Evolutionary conservation across 257 asterid genomes (phyloP).

Genomic region (Pogostemon cablin): DNA sequence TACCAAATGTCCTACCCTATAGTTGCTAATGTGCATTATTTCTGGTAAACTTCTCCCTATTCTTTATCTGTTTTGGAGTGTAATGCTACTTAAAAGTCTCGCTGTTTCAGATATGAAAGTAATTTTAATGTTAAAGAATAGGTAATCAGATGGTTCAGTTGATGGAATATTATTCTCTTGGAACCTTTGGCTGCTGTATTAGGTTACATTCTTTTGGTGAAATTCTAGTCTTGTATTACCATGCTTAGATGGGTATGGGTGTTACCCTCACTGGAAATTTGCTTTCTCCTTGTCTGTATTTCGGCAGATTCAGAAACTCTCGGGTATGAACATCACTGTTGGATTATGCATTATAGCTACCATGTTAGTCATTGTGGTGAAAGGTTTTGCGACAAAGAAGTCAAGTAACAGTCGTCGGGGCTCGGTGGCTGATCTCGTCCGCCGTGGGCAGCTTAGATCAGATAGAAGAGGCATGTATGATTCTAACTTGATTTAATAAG

Average conservation of each 20-base stretch:
- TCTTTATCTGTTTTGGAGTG: not conserved
- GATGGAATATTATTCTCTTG: not conserved
- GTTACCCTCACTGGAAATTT: constrained; percentile 1
- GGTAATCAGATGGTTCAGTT: constrained; percentile 2
- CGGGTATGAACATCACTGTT: constrained; percentile 52
- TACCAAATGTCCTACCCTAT: not conserved
- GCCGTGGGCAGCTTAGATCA: constrained; percentile 93
- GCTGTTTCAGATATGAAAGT: constrained; percentile 1
- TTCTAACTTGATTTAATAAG: constrained; percentile 39
- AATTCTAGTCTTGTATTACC: not conserved
- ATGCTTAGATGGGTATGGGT: not conserved
- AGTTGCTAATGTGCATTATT: constrained; percentile 16
- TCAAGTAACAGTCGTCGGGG: constrained; percentile 61
- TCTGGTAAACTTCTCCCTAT: not conserved
- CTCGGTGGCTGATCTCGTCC: constrained; percentile 94
- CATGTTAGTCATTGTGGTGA: constrained; percentile 56
- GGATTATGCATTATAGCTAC: constrained; percentile 67
- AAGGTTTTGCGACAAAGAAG: constrained; percentile 50
- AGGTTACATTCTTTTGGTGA: not conserved
- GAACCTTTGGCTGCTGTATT: constrained; percentile 19
- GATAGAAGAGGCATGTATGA: constrained; percentile 99
- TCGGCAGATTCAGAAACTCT: constrained; percentile 55
- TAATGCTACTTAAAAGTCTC: not conserved
- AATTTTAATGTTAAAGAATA: constrained; percentile 5
- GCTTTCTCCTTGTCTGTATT: constrained; percentile 29